Evolutionary conservation across 225 moss, liverwort and hornwort species (phyloP).

Genomic region (Physcomitrium patens): DNA sequence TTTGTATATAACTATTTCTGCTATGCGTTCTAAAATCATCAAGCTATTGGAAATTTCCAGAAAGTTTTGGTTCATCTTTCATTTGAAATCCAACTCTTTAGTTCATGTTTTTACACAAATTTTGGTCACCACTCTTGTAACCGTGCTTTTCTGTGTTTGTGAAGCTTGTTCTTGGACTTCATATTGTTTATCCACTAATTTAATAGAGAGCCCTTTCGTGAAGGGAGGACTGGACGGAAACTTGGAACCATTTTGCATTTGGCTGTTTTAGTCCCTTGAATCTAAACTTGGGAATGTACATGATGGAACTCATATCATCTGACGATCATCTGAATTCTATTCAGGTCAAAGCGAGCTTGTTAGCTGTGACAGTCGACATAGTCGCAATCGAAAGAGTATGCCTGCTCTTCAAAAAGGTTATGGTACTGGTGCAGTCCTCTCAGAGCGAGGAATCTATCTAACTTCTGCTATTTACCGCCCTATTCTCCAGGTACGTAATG

Average conservation of each 20-base stretch:
- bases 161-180: neutral
- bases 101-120: neutral
- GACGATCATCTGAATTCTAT: slow-evolving; percentile 23
- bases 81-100: neutral
- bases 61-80: too few relatives aligned
- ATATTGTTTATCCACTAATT: neutral
- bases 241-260: neutral
- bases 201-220: neutral
- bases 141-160: neutral
- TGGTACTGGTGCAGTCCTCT: slow-evolving; percentile 81
- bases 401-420: slow-evolving; percentile 83
- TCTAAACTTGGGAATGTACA: neutral
- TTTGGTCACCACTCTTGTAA: neutral
- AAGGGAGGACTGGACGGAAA: neutral
- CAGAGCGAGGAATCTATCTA: slow-evolving; percentile 89
- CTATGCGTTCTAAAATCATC: neutral
- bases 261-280: neutral
- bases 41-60: too few relatives aligned
- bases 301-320: slow-evolving; percentile 4
- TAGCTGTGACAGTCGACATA: slow-evolving; percentile 64
- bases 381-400: slow-evolving; percentile 57
- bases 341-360: slow-evolving; percentile 66
- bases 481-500: slow-evolving; percentile 73
- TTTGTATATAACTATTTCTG: neutral
- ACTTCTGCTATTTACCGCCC: slow-evolving; percentile 94